Evolutionary conservation across 2,329 filamentous ascomycete species (phyloP), one percentile per base, ranked within the genome.

Genomic region (Torrubiella hemipterigena): DNA sequence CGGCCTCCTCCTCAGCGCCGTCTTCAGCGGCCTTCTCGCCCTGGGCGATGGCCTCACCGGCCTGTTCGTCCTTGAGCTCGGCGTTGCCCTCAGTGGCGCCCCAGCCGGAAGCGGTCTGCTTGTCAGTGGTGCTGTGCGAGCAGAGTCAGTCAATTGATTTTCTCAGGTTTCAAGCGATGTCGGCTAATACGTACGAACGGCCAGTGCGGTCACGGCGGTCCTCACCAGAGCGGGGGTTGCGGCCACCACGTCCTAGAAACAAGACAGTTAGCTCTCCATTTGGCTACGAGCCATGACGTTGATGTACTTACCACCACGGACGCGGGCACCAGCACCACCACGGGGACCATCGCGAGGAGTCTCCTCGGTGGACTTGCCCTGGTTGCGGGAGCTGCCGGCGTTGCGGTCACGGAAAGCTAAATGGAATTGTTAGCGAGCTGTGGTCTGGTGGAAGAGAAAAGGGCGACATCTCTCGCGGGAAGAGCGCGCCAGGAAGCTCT

Each of bases 31-130:
- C 85, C 64, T 84, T 73, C 54, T 96, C 89, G 42, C 69, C 66
- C 62, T 84, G 73, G 45, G 91, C 91, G 47, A 95, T 93, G 48
- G 75, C 80, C 58, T 93, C 86, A 48, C 81, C 91, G 47, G 81
- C 85, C 62, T 84, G 75, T 72, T 96, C 91, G 50, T 96, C 91
- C 53, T 81, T 81, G 63, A 81, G 77, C 65, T 93, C 85, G 52
- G 81, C 81, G 40, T 78, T 67, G 50, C 86, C 91, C 53, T 84
- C 81, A 47, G 72, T 70, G 52, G 74, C 78, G 49, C 89, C 91
- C 86, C 89, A 96, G 48, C 83, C 81, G 59, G 89, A 82, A 52
- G 77, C 81, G 55, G 81, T 77, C 63, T 89, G 81, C 75, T 93
- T 93, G 49, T 85, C 80, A 51, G 81, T 80, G 43, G 83, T 80